These are phyloP conservation scores for Tilletia horrida DNA, from an alignment of 1,284 basidiomycete genomes.

Conservation along the genomic window DNA sequence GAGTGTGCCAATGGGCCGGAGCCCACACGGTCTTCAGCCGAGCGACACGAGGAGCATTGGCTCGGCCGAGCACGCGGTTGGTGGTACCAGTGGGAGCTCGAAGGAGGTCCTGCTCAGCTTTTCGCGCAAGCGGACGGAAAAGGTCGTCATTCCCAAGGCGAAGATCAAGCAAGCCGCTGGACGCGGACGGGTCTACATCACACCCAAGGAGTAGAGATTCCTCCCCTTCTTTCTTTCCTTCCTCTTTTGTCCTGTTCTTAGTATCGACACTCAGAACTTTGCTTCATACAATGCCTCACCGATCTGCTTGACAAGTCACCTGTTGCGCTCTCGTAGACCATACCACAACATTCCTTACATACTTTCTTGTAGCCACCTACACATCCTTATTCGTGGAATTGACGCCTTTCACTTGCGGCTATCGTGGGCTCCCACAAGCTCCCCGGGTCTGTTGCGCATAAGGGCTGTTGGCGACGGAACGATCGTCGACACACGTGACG, in stretches of 20 bases:
- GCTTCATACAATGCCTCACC: not conserved
- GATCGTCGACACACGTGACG: too few relatives aligned
- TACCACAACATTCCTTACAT: too few relatives aligned
- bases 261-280: not conserved
- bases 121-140: slow-evolving; percentile 10
- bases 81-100: too few relatives aligned
- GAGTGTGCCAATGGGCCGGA: not conserved
- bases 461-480: too few relatives aligned
- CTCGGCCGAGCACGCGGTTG: not conserved
- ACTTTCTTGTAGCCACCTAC: too few relatives aligned
- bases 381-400: too few relatives aligned
- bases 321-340: too few relatives aligned
- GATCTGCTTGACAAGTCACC: too few relatives aligned
- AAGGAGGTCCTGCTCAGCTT: slow-evolving; percentile 7
- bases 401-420: too few relatives aligned
- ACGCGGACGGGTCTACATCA: slow-evolving; percentile 4
- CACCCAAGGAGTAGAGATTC: not conserved
- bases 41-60: not conserved
- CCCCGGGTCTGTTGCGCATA: too few relatives aligned
- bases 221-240: not conserved
- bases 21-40: not conserved
- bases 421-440: too few relatives aligned
- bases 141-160: not conserved
- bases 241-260: not conserved
- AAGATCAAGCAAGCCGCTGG: slow-evolving; percentile 16